Evolutionary conservation across 2,329 filamentous ascomycete species (phyloP).

Genomic region (Monosporascus sp.): DNA sequence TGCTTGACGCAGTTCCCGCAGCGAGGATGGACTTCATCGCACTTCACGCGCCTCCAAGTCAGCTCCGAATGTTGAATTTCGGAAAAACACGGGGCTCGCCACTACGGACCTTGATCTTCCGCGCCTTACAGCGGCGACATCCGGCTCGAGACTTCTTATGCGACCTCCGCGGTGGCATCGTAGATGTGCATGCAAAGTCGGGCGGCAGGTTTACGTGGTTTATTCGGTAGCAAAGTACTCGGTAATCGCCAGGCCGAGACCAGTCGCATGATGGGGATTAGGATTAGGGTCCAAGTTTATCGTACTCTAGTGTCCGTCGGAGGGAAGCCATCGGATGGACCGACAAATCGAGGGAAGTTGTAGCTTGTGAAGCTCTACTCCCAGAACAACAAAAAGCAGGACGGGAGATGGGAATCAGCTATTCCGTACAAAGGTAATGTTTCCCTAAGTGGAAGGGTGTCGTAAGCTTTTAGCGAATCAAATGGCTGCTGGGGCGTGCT

Average conservation of each 20-base stretch:
- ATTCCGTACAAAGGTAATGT: too few relatives aligned
- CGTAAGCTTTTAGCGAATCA: too few relatives aligned
- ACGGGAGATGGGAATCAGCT: too few relatives aligned
- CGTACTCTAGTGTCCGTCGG: background rate
- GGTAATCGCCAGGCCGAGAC: background rate
- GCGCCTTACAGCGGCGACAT: constrained; percentile 59
- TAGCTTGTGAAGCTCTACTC: too few relatives aligned
- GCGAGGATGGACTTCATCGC: constrained; percentile 60
- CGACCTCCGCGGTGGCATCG: constrained; percentile 60
- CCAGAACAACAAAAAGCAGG: too few relatives aligned
- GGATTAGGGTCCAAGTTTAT: background rate
- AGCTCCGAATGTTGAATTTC: background rate
- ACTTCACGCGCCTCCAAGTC: constrained; percentile 33
- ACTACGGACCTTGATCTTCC: constrained; percentile 61
- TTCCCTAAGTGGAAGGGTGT: too few relatives aligned
- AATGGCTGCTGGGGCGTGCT: too few relatives aligned
- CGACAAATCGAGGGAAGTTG: background rate
- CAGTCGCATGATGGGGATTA: background rate
- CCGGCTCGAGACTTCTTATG: constrained; percentile 67
- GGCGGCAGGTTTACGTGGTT: background rate
- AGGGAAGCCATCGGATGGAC: background rate
- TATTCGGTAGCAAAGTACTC: background rate
- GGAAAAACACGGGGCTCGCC: background rate
- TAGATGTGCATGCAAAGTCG: constrained; percentile 4
- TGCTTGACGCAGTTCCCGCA: constrained; percentile 65